Percentiles rank a stretch among this genome's conserved stretches.
These are phyloP conservation scores for Xylariaceae sp. DNA, from an alignment of 2,329 filamentous ascomycete species.

Conservation along the genomic window DNA sequence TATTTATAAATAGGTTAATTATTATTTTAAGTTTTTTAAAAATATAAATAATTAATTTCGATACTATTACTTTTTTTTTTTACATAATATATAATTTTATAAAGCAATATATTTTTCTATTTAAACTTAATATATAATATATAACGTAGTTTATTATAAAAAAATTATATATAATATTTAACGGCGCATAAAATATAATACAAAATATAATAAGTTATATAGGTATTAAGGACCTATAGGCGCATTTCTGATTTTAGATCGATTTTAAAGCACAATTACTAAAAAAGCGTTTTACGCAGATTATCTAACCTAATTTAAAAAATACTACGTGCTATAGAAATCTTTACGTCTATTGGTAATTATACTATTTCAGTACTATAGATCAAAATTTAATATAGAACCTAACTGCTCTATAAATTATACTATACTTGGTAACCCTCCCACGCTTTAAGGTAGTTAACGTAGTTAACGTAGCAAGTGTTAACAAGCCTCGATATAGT, in stretches of 20 bases:
- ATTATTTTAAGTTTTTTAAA: background rate
- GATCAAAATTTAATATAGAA: background rate
- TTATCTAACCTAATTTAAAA: background rate
- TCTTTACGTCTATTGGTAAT: background rate
- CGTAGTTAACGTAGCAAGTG: too few relatives aligned
- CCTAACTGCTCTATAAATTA: background rate
- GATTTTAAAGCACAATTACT: too few relatives aligned
- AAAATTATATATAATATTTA: background rate
- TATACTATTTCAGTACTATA: background rate
- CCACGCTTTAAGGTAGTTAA: background rate
- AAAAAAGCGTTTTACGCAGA: background rate
- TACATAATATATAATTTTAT: background rate
- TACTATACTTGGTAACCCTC: background rate
- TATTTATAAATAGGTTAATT: background rate
- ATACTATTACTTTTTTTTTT: background rate
- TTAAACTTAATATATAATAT: background rate
- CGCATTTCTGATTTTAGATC: background rate
- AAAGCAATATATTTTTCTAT: background rate
- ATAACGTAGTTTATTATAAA: background rate
- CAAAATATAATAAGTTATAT: background rate
- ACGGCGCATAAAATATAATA: background rate
- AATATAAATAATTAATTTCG: background rate
- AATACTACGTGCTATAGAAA: too few relatives aligned
- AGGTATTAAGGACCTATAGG: background rate
- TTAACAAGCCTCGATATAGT: too few relatives aligned